Evolutionary conservation across 306 rosid species (phyloP).

Genomic region (Malus orientalis): DNA sequence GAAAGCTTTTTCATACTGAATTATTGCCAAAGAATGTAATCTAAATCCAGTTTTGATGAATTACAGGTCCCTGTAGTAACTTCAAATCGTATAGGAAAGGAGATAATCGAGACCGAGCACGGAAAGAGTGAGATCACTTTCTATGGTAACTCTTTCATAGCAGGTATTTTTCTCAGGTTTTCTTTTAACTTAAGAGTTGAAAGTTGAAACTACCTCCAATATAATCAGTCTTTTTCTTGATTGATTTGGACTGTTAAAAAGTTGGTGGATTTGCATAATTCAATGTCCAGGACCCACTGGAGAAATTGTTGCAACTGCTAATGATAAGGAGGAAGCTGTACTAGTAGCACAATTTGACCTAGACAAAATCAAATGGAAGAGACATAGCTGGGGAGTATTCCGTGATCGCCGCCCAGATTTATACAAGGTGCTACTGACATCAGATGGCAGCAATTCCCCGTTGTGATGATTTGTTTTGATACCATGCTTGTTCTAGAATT

Average conservation of each 20-base stretch:
- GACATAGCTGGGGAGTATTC: conserved; percentile 84
- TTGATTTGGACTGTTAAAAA: background rate
- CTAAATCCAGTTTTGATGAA: conserved; percentile 17
- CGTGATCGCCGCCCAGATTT: conserved; percentile 91
- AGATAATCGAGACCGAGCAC: conserved; percentile 76
- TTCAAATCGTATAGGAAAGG: conserved; percentile 88
- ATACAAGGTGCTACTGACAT: conserved; percentile 78
- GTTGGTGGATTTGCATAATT: background rate
- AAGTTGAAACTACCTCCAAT: background rate
- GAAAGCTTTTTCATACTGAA: background rate
- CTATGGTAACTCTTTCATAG: conserved; percentile 88
- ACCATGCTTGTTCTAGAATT: conserved; percentile 1
- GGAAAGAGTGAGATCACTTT: conserved; percentile 74
- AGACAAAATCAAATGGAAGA: conserved; percentile 64
- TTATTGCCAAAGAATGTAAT: background rate
- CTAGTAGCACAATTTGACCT: conserved; percentile 72
- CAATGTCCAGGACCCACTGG: conserved; percentile 73
- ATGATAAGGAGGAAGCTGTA: conserved; percentile 69
- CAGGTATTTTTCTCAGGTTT: conserved; percentile 48
- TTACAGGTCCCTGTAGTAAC: conserved; percentile 87
- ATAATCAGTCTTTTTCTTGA: background rate
- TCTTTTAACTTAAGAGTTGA: background rate
- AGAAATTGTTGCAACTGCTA: conserved; percentile 75
- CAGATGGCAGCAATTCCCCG: conserved; percentile 34
- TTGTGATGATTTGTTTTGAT: conserved; percentile 5